Evolutionary conservation across 2,329 filamentous ascomycete species (phyloP), one percentile per base, ranked within the genome.

Genomic region (Thielaviopsis euricoi): DNA sequence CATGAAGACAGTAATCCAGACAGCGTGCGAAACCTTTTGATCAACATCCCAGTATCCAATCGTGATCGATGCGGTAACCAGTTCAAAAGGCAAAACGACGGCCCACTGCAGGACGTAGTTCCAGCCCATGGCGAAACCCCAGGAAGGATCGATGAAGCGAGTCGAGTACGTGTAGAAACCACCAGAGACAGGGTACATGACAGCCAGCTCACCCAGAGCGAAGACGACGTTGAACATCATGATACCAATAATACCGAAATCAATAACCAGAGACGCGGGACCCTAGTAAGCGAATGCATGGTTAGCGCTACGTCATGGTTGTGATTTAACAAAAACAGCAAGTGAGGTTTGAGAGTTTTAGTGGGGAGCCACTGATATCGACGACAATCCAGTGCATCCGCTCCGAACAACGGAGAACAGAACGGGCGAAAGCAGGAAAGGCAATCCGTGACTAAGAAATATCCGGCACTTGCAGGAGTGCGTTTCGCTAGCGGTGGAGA

Each of bases 151-250:
- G 61, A 83, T 76, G 65, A 83, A 83, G 56, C 80, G 79, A 58
- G 73, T 73, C 26, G 76, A 78, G 69, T 81, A 82, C 25, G 77
- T 78, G 64, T 80, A 82, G 72, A 83, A 83, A 62, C 78, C 78
- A 67, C 80, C 80, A 64, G 78, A 80, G 65, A 82, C 74, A 17
- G 80, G 80, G 62, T 77, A 83, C 71, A 82, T 75, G 64, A 82
- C 76, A 59, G 79, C 78, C 55, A 83, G 68, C 65, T 83, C 80
- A 62, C 79, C 80, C 54, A 83, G 74, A 60, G 80, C 79, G 64
- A 78, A 78, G 61, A 82, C 74, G 58, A 78, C 78, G 69, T 79
- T 77, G 67, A 81, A 78, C 69, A 82, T 76, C 78, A 82, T 81
- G 64, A 78, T 60, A 67, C 79, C 79, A 62, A 79, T 74, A 61